phyloP scores from a whole-genome alignment of 352 stramenopile species.

The Phytophthora constricta region DNA sequence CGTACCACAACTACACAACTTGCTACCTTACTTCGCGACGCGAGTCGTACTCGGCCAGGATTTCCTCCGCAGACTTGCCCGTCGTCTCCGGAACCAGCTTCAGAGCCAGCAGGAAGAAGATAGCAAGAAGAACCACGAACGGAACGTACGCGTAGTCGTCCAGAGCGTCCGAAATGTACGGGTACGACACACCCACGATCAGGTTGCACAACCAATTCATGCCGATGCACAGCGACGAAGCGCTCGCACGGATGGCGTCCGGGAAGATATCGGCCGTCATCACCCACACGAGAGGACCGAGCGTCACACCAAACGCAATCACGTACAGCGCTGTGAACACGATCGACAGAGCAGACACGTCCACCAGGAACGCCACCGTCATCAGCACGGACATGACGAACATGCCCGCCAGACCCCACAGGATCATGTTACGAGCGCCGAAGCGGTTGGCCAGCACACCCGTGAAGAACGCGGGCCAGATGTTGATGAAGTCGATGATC shows the following conservation, averaged over 20 bases:
- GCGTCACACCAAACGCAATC: neutral
- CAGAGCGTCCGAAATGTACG: neutral
- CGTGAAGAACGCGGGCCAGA: neutral
- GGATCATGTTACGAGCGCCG: neutral
- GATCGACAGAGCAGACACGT: neutral
- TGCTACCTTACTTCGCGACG: neutral
- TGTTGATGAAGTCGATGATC: neutral
- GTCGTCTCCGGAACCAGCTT: neutral
- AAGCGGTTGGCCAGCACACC: neutral
- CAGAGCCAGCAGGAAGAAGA: neutral
- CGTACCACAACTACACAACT: too few species aligned
- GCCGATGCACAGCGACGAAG: neutral
- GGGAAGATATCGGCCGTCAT: neutral
- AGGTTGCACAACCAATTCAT: neutral
- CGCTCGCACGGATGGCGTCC: neutral
- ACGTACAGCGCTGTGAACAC: neutral
- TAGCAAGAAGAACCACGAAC: neutral
- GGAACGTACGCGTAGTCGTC: neutral
- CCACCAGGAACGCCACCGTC: neutral
- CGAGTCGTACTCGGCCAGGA: neutral
- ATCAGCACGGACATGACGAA: neutral
- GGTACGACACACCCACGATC: neutral
- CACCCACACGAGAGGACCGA: neutral
- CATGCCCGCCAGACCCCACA: neutral
- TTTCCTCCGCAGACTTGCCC: neutral